Conservation (phyloP, 2,329 filamentous ascomycete species). For the Aspergillus aculeatus region DNA sequence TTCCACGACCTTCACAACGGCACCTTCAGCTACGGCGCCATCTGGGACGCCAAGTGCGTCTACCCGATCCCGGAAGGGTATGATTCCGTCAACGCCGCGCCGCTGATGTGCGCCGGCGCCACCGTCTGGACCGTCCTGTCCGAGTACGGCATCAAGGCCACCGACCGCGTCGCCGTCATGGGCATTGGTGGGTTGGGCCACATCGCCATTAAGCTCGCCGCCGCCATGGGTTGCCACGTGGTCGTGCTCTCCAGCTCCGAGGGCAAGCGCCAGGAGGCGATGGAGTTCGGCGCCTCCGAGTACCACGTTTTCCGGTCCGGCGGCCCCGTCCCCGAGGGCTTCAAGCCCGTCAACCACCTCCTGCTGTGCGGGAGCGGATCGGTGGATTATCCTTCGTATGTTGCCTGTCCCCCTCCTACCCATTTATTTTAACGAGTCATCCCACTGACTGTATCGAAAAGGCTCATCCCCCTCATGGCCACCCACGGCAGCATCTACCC, state of each 20-base stretch:
- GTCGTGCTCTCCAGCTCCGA: constrained; percentile 24
- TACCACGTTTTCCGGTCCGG: constrained; percentile 48
- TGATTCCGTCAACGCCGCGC: constrained; percentile 6
- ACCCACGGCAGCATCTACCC: constrained; percentile 30
- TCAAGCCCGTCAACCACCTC: constrained; percentile 19
- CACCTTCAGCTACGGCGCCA: constrained; percentile 27
- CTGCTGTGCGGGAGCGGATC: constrained; percentile 14
- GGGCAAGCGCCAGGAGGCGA: constrained; percentile 21
- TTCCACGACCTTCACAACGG: constrained; percentile 30
- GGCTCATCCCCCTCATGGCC: constrained; percentile 26
- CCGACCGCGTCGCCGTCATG: constrained; percentile 13
- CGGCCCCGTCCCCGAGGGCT: constrained; percentile 2
- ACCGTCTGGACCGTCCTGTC: constrained; percentile 11
- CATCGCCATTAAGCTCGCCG: constrained; percentile 55
- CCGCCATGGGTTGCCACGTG: constrained; percentile 62
- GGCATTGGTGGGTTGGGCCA: constrained; percentile 15
- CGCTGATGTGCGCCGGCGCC: constrained; percentile 16
- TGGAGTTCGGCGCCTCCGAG: constrained; percentile 58
- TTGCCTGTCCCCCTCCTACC: background rate
- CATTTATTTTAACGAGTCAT: too few species aligned
- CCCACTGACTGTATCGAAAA: background rate
- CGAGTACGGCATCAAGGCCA: constrained; percentile 9
- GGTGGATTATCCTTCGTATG: constrained; percentile 18
- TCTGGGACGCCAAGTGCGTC: constrained; percentile 28
- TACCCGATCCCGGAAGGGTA: constrained; percentile 3